Base-by-base conservation (phyloP, 805 yeast species). In the Candida railenensis region DNA sequence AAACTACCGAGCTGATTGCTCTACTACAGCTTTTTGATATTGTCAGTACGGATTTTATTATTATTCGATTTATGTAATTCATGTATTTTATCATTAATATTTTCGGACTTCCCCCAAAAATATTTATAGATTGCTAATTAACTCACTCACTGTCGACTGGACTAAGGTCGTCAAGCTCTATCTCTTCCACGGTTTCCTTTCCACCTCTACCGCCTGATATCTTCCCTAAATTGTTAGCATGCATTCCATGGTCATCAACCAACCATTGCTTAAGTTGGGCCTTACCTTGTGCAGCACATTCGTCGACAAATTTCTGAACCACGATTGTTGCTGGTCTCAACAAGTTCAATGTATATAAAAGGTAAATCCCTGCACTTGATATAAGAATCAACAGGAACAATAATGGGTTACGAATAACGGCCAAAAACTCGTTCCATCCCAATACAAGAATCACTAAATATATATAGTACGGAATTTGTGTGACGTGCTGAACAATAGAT, bases 371-470 rank as follows among this genome's bases (percentile, higher is more conserved):
- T 0, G 87, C 88, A 1, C 78, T 78, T 1, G 76, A 39, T 9
- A 89, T 43, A 38, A 91, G 61, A 1, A 79, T 56, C 42, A 90
- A 62, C 4, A 87, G 73, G 53, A 91, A 82, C 54, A 87, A 78
- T n/a, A 92, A 57, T 44, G 99, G 97, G 61, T 88, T 91, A 52
- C 95, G 78, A 38, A 94, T 59, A 15, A 94, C 80, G 8, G 94
- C 85, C 86, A 90, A 79, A 54, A 94, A 85, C 72, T 94, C 97
- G 64, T 91, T 91, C 97, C 97, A 94, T 8, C 99, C 99, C 19
- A 94, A 71, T 2, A 87, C 82, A 2, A 86, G 63, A 20, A 94
- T 69, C 12, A 92, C 59, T 9, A 81, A 67, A 67, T 89, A 90
- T 47, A 94, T 81, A 72, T 85, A 94, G 53, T 82, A 72, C 3